Conservation (phyloP, 176 grass and related monocot species). For the Paspalum notatum region DNA sequence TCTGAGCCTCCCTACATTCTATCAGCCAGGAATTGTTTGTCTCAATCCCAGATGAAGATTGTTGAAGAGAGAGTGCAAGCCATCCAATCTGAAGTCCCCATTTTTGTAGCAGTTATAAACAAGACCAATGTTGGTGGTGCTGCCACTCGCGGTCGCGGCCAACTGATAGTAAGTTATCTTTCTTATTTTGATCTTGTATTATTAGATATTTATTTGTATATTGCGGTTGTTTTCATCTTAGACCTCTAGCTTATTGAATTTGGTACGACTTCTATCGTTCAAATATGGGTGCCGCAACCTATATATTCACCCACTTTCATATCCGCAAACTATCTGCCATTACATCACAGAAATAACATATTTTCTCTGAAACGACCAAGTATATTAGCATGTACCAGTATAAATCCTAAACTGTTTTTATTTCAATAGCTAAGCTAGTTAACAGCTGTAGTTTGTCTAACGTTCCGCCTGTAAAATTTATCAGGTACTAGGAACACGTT, state of each 20-base stretch:
- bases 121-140: neutral
- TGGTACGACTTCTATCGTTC: too few species aligned
- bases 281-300: neutral
- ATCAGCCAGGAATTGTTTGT: neutral
- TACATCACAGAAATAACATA: neutral
- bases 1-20: neutral
- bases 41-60: conserved; percentile 11
- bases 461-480: neutral
- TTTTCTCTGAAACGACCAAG: neutral
- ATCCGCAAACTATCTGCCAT: neutral
- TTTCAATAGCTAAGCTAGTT: neutral
- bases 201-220: neutral
- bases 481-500: neutral
- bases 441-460: neutral
- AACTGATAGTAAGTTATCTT: neutral
- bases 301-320: neutral
- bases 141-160: neutral
- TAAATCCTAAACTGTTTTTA: neutral
- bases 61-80: neutral
- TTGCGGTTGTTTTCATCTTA: neutral
- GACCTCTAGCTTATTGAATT: neutral
- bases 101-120: conserved; percentile 19
- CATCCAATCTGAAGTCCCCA: neutral
- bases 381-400: neutral
- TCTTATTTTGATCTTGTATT: neutral